Evolutionary conservation across 2,329 filamentous ascomycete species (phyloP), one percentile per base, ranked within the genome.

Genomic region (Apiospora koreana): DNA sequence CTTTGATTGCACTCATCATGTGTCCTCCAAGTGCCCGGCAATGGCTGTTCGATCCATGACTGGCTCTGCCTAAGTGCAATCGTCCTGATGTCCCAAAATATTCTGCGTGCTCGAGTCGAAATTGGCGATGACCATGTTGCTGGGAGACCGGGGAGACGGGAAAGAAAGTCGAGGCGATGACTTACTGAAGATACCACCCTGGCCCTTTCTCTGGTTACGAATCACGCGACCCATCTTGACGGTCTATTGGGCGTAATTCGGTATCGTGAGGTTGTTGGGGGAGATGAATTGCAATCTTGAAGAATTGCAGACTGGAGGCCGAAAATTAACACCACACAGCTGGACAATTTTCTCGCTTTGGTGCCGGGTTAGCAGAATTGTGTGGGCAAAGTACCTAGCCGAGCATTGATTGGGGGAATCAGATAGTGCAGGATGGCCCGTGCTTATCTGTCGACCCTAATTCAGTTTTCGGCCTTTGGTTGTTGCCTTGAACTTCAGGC

Each of bases 151-250:
- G 45, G 14, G 46, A 16, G 67, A 67, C 35, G 68, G 70, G 48
- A 43, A 42, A 42, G 68, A 28, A 68, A n/a, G 45, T 67, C 50
- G 38, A 67, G 62, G 65, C 68, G 72, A 31, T 67, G 46, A 79
- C 78, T 76, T 79, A 80, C 78, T 79, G 72, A 80, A 80, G 76
- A 80, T 80, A 76, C 77, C 66, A 41, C 78, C 78, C 72, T 77
- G 71, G 74, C 78, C 78, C 78, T 80, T 80, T 79, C 78, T 79
- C 66, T 48, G 8, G 28, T 41, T 48, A 79, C 78, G 73, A 79
- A 80, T 78, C 76, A 80, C 78, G 77, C 78, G 78, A 80, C 78
- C 78, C 78, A 80, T 80, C 72, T 69, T 79, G 76, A 31, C 73
- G 78, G 78, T 78, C 54, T 62, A 38, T 38, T 62, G 54, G 54